Evolutionary conservation across 345 rosid genomes (phyloP).

Genomic region (Euphorbia tirucalli): DNA sequence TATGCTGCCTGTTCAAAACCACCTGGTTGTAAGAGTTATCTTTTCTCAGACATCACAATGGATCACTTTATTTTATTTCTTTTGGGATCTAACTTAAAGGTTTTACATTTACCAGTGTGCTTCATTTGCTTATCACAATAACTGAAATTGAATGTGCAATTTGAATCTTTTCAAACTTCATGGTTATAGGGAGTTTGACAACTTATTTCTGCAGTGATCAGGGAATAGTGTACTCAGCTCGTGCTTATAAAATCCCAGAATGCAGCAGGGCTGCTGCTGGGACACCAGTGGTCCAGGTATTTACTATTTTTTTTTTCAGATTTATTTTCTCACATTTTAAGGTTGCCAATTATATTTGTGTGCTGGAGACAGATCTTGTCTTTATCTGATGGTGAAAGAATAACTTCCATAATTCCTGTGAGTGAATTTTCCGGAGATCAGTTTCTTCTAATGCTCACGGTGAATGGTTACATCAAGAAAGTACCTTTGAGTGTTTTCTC

Average conservation of each 20-base stretch:
- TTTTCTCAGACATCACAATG: no score
- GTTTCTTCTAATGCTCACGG: slow-evolving; percentile 88
- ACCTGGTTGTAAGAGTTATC: no score
- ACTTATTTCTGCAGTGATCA: slow-evolving; percentile 54
- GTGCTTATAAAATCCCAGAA: slow-evolving; percentile 94
- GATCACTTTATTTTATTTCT: no score
- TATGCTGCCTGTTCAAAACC: no score
- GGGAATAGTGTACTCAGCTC: slow-evolving; percentile 90
- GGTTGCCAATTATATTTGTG: slow-evolving; percentile 9
- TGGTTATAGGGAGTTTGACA: not conserved
- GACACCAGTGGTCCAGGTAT: slow-evolving; percentile 87
- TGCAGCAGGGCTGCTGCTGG: slow-evolving; percentile 89
- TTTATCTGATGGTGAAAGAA: slow-evolving; percentile 86
- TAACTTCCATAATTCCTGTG: slow-evolving; percentile 93
- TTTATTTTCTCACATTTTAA: slow-evolving; percentile 18
- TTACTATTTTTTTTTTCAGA: slow-evolving; percentile 8
- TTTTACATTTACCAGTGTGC: no score
- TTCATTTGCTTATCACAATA: no score
- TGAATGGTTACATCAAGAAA: slow-evolving; percentile 95
- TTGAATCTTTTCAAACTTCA: not conserved
- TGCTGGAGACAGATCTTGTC: slow-evolving; percentile 63
- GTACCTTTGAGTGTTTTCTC: slow-evolving; percentile 79
- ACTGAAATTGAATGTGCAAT: not conserved
- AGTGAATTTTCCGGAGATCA: slow-evolving; percentile 77
- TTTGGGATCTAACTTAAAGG: no score